phyloP scores from a whole-genome alignment of 2,329 filamentous ascomycete genomes.

The Xylaria sp. region DNA sequence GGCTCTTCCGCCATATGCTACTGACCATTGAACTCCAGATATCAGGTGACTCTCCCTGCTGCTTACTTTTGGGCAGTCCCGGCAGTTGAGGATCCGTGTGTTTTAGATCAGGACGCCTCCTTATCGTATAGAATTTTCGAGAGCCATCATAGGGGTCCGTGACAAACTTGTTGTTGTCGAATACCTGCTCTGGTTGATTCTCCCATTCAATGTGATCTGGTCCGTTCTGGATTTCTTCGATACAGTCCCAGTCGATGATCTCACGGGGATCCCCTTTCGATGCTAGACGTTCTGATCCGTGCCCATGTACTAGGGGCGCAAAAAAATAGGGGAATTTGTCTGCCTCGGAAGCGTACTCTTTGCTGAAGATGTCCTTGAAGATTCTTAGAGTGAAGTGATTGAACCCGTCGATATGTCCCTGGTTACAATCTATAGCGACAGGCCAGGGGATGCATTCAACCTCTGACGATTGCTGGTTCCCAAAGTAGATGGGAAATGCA shows the following conservation, averaged over 20 bases:
- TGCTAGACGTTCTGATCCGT: constrained; percentile 37
- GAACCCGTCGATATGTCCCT: constrained; percentile 58
- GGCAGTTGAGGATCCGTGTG: constrained; percentile 69
- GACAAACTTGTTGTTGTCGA: constrained; percentile 60
- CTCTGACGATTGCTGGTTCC: constrained; percentile 63
- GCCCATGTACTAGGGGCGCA: constrained; percentile 58
- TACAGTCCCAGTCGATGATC: constrained; percentile 67
- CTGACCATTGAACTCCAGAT: constrained; percentile 88
- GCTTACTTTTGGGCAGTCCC: constrained; percentile 53
- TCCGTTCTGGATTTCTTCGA: constrained; percentile 48
- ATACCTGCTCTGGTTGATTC: constrained; percentile 55
- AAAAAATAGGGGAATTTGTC: constrained; percentile 82
- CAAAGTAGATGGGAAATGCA: constrained; percentile 74
- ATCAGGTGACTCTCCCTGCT: constrained; percentile 47
- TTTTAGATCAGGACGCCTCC: constrained; percentile 62
- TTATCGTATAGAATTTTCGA: constrained; percentile 63
- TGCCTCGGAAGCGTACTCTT: constrained; percentile 70
- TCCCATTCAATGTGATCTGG: constrained; percentile 47
- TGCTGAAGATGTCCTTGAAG: constrained; percentile 88
- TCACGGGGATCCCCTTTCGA: constrained; percentile 29
- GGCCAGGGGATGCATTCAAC: constrained; percentile 57
- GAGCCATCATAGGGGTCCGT: constrained; percentile 67
- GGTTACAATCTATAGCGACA: constrained; percentile 50
- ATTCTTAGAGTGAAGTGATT: constrained; percentile 75
- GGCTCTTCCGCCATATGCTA: constrained; percentile 72